phyloP scores from a whole-genome alignment of 176 grass and related monocot genomes.

The Triticum monococcum region DNA sequence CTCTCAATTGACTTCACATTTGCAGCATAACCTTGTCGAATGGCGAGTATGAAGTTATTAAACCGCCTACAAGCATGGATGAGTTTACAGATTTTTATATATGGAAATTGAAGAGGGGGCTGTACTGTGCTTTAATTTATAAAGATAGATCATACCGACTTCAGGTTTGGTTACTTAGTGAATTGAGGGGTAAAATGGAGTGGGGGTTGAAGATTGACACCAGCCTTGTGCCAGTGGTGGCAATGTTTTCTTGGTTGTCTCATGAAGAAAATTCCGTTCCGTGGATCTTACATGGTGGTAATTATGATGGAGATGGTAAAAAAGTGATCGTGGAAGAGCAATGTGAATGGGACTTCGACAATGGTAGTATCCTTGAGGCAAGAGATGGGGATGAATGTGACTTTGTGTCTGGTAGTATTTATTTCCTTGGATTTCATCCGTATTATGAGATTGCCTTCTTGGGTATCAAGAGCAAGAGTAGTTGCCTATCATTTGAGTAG shows the following conservation, averaged over 20 bases:
- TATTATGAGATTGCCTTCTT: background rate
- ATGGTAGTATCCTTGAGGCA: background rate
- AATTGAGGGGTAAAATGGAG: background rate
- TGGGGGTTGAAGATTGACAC: background rate
- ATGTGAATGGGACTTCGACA: background rate
- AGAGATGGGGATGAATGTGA: background rate
- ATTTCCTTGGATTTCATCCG: background rate
- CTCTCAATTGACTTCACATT: background rate
- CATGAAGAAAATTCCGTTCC: background rate
- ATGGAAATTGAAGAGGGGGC: background rate
- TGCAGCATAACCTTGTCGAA: background rate
- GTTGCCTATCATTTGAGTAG: background rate
- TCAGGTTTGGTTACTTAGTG: background rate
- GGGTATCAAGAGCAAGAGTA: background rate
- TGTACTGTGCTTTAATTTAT: background rate
- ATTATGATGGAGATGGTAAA: too few species aligned
- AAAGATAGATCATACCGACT: background rate
- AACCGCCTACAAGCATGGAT: background rate
- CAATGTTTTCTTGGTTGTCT: background rate
- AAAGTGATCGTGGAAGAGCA: background rate
- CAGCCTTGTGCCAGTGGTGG: background rate
- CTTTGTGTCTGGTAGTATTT: background rate
- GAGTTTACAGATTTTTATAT: background rate
- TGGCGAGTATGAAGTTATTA: background rate
- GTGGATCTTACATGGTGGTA: background rate